A percentile compares a stretch with the other conserved stretches of the same genome.
Conservation (phyloP, 768 basidiomycete genomes). For the Lactarius quietus region DNA sequence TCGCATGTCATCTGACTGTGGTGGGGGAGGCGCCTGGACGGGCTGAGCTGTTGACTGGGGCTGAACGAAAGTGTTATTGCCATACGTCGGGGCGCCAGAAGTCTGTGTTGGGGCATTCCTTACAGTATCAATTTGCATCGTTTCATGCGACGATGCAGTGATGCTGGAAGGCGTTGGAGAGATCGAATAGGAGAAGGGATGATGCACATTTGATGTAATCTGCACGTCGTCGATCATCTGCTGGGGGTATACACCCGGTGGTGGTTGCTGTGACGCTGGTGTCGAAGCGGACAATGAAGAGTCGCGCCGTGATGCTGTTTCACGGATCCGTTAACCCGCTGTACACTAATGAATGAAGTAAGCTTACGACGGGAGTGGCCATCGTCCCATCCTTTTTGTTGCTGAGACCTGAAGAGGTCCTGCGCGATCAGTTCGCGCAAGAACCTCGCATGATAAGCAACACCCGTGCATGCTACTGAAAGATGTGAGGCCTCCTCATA, state of each 20-base stretch:
- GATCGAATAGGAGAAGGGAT: conserved; percentile 7
- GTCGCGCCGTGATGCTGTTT: conserved; percentile 15
- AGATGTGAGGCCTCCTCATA: conserved; percentile 68
- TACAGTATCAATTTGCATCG: conserved; percentile 16
- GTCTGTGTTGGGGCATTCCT: conserved; percentile 26
- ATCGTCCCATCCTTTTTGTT: conserved; percentile 20
- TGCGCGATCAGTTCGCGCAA: conserved; percentile 63
- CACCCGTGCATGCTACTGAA: conserved; percentile 58
- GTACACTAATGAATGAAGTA: not conserved
- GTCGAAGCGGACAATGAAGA: conserved; percentile 12
- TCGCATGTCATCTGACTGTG: conserved; percentile 49
- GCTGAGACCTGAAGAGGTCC: conserved; percentile 52
- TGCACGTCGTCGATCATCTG: conserved; percentile 18
- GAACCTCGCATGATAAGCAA: conserved; percentile 79
- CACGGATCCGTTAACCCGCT: not conserved
- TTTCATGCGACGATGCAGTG: conserved; percentile 7
- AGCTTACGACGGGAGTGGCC: conserved; percentile 11
- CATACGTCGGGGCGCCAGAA: conserved; percentile 12
- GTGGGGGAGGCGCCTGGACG: not conserved
- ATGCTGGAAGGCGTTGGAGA: conserved; percentile 9
- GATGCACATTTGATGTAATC: conserved; percentile 4
- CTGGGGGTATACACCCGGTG: conserved; percentile 14
- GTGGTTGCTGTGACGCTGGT: conserved; percentile 9
- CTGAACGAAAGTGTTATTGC: conserved; percentile 4
- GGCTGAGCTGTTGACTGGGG: conserved; percentile 7